Evolutionary conservation across 2,329 filamentous ascomycete species (phyloP).

Genomic region (Ophiostoma sp.): DNA sequence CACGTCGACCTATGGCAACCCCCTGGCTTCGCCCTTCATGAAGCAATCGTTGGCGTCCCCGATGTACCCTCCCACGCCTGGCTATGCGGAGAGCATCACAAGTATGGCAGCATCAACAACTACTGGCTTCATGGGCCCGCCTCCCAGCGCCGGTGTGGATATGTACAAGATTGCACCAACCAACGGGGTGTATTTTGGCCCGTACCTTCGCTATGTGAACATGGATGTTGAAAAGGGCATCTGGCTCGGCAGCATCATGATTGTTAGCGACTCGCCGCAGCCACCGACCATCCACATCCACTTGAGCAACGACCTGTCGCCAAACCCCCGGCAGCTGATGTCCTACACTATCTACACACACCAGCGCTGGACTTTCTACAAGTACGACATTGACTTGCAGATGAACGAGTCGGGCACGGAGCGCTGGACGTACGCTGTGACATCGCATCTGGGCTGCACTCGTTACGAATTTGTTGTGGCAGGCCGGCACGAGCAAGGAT

Average conservation of each 20-base stretch:
- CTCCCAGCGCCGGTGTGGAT: slow-evolving; percentile 80
- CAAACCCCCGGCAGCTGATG: slow-evolving; percentile 82
- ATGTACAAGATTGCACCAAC: slow-evolving; percentile 91
- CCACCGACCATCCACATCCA: slow-evolving; percentile 96
- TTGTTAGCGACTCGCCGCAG: slow-evolving; percentile 85
- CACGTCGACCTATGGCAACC: slow-evolving; percentile 69
- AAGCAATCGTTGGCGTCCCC: slow-evolving; percentile 71
- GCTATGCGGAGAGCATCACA: slow-evolving; percentile 80
- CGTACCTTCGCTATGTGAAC: slow-evolving; percentile 90
- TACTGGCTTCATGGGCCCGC: slow-evolving; percentile 82
- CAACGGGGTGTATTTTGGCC: slow-evolving; percentile 96
- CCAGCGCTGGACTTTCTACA: slow-evolving; percentile 92
- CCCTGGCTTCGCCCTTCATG: slow-evolving; percentile 62
- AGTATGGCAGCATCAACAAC: slow-evolving; percentile 69
- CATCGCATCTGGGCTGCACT: slow-evolving; percentile 94
- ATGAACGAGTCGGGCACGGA: slow-evolving; percentile 79
- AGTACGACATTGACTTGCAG: slow-evolving; percentile 81
- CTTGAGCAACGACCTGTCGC: slow-evolving; percentile 80
- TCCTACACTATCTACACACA: slow-evolving; percentile 79
- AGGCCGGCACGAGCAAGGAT: slow-evolving; percentile 80
- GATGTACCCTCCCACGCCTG: slow-evolving; percentile 74
- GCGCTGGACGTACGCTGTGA: slow-evolving; percentile 97
- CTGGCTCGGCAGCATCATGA: slow-evolving; percentile 89
- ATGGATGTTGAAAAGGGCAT: slow-evolving; percentile 90
- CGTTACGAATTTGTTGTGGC: slow-evolving; percentile 95